Percentiles rank a stretch among this genome's conserved stretches.
phyloP scores from a whole-genome alignment of 257 asterid species.

The Solanum pinnatisectum region DNA sequence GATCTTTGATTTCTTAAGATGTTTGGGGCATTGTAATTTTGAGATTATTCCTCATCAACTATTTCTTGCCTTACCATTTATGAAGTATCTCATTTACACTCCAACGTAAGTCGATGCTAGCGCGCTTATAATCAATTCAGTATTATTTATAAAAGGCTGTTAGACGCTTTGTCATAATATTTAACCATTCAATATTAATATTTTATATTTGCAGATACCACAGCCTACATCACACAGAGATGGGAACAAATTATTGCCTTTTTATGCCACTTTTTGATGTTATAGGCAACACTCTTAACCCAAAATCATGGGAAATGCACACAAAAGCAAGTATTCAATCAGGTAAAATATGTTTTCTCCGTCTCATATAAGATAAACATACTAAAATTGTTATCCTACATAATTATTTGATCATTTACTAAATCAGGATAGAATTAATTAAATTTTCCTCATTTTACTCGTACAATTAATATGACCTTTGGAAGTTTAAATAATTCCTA shows the following conservation, averaged over 20 bases:
- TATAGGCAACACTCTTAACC: slow-evolving; percentile 61
- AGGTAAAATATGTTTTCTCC: slow-evolving; percentile 6
- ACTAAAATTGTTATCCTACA: too few species aligned
- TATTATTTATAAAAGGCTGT: background rate
- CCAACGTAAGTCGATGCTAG: slow-evolving; percentile 56
- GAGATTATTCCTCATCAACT: slow-evolving; percentile 71
- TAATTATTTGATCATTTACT: too few species aligned
- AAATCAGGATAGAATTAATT: too few species aligned
- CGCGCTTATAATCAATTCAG: background rate
- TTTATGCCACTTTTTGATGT: slow-evolving; percentile 87
- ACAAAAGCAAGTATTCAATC: slow-evolving; percentile 34
- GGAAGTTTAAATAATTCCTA: background rate
- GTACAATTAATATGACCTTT: background rate
- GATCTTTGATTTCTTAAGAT: slow-evolving; percentile 57
- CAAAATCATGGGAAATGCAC: slow-evolving; percentile 67
- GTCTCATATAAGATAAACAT: rapidly evolving
- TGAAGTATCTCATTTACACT: slow-evolving; percentile 55
- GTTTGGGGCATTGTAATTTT: slow-evolving; percentile 78
- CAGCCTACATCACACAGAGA: slow-evolving; percentile 57
- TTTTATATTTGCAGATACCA: slow-evolving; percentile 51
- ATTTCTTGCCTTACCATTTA: slow-evolving; percentile 47
- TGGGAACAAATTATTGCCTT: slow-evolving; percentile 63
- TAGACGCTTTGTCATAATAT: background rate
- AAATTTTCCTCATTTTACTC: too few species aligned
- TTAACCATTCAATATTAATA: background rate